Conservation (phyloP, 176 grass and related monocot species). For the Triticum aestivum region DNA sequence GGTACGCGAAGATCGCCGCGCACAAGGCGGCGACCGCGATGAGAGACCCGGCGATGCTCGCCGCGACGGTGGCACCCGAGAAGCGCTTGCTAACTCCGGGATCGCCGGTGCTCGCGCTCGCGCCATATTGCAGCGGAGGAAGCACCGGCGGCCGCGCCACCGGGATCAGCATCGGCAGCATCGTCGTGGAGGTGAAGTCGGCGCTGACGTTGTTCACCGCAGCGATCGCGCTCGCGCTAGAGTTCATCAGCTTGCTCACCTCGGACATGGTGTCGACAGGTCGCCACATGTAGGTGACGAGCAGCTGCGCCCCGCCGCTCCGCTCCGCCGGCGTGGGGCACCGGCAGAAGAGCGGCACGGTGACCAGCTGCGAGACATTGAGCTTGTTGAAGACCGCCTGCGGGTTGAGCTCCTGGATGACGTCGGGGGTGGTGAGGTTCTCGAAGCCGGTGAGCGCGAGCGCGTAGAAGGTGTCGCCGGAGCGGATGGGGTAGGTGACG, state of each 20-base stretch:
- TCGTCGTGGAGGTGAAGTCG: constrained; percentile 24
- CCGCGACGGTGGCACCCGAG: background rate
- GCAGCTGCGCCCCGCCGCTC: background rate
- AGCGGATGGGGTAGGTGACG: constrained; percentile 44
- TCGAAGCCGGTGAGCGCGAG: constrained; percentile 34
- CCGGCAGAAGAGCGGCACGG: constrained; percentile 50
- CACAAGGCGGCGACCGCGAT: constrained; percentile 27
- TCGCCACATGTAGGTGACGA: constrained; percentile 57
- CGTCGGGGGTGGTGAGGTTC: constrained; percentile 39
- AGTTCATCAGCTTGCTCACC: constrained; percentile 43
- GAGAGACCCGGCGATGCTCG: constrained; percentile 17
- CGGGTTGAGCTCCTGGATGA: constrained; percentile 38
- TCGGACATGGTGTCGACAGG: constrained; percentile 26
- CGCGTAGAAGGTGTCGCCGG: constrained; percentile 38
- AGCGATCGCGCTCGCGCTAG: background rate
- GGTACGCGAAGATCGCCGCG: constrained; percentile 26
- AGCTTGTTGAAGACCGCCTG: background rate
- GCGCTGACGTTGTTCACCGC: constrained; percentile 34
- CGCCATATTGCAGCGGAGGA: background rate
- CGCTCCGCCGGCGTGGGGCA: constrained; percentile 35
- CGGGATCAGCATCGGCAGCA: constrained; percentile 46
- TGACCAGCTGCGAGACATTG: constrained; percentile 21
- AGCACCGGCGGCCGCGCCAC: constrained; percentile 44
- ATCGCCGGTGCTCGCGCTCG: background rate
- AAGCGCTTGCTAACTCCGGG: background rate